Conservation (phyloP, 768 basidiomycete species). For the Phaffia australis region DNA sequence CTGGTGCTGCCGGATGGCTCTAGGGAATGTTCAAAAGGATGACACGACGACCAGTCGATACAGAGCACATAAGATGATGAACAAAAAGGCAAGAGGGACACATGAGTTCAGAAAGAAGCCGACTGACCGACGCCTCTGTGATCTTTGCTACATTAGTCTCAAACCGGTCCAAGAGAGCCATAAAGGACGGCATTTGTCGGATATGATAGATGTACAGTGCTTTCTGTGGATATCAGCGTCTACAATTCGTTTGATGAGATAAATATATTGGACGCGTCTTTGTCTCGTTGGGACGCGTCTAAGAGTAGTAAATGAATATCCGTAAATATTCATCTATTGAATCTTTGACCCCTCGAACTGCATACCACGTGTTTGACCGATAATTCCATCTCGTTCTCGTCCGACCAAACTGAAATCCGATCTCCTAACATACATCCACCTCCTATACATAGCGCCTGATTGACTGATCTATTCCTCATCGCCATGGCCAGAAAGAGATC, state of each 20-base stretch:
- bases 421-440: no score
- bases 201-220: background rate
- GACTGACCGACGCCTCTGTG: conserved; percentile 8
- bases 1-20: conserved; percentile 4
- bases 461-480: no score
- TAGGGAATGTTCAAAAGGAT: background rate
- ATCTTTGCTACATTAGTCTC: conserved; percentile 2
- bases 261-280: background rate
- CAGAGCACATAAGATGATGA: background rate
- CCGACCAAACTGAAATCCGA: background rate
- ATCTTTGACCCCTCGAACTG: background rate
- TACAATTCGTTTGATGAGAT: conserved; percentile 3
- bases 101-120: background rate
- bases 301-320: background rate
- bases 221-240: background rate
- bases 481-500: no score
- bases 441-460: no score
- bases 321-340: background rate
- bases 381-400: background rate
- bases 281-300: background rate
- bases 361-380: conserved; percentile 1
- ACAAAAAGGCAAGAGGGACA: no score
- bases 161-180: conserved; percentile 11
- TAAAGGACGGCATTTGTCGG: conserved; percentile 9
- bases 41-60: background rate